Evolutionary conservation across 139 green algal species (phyloP), one percentile per base, ranked within the genome.

Genomic region (Closterium sp.): DNA sequence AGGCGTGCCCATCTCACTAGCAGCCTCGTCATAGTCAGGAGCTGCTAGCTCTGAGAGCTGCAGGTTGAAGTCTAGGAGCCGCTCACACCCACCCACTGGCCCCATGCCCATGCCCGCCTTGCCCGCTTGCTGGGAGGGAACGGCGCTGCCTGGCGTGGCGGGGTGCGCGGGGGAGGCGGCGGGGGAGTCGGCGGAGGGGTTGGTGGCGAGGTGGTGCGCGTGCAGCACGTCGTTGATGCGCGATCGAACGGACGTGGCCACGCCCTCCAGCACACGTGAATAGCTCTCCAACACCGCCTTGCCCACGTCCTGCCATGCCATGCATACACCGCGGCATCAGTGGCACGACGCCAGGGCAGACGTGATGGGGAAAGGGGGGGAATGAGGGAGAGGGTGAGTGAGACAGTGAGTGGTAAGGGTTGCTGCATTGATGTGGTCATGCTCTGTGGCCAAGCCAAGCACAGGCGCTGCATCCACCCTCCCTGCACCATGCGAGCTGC

Each of bases 301-400:
- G 22, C 91, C 91, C 27, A 94, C 91, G 38, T 94, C 91, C 90
- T 93, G 90, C 88, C 85, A 86, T 93, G 90, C 88, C 85, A 86
- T 50, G 32, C 32, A 38, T 38, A 9, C 38, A 79, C 85, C 62
- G 62, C 17, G 13, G 62, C n/a, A n/a, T n/a, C n/a, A n/a, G n/a
- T n/a, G n/a, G n/a, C 62, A 79, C 62, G 62, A 27, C 13, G 17
- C 13, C 5, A 79, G 62, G 50, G 19, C 10, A 79, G 1, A 79
- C 62, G 19, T 79, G 62, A 79, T 79, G 62, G 62, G 62, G 5
- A 0, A 24, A 13, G 17, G 62, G 62, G 17, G 19, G 62, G 17
- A 2, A 79, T 50, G 38, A 9, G 38, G 38, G 38, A 17, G 38
- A 50, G 38, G 13, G 38, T 50, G 38, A 50, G 38, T 50, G 38